Conservation (phyloP, 1,284 basidiomycete species). For the Entoloma clypeatum region DNA sequence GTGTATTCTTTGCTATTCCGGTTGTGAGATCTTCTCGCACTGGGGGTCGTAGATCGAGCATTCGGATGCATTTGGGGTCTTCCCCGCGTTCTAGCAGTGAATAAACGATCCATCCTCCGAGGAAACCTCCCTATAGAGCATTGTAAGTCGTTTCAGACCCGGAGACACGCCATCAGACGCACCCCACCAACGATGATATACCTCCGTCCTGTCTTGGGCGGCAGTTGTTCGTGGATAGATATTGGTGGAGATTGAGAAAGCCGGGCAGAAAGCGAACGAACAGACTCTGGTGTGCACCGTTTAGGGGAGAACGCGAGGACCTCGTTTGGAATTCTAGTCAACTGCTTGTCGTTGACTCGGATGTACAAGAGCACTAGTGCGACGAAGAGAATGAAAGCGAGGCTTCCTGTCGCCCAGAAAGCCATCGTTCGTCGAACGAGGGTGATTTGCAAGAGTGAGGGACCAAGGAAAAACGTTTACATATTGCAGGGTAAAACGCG, state of each 20-base stretch:
- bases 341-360: slow-evolving; percentile 45
- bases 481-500: no score
- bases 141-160: neutral
- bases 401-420: slow-evolving; percentile 5
- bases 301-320: slow-evolving; percentile 43
- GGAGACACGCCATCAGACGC: slow-evolving; percentile 14
- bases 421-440: no score
- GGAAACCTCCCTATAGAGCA: slow-evolving; percentile 53
- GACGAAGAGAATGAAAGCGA: slow-evolving; percentile 18
- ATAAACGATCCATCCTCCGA: slow-evolving; percentile 72
- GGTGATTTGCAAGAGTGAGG: no score
- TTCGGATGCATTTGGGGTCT: slow-evolving; percentile 57
- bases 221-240: slow-evolving; percentile 32
- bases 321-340: slow-evolving; percentile 42
- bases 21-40: slow-evolving; percentile 48
- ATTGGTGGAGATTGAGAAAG: slow-evolving; percentile 31
- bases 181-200: slow-evolving; percentile 44
- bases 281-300: slow-evolving; percentile 40
- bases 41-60: slow-evolving; percentile 62
- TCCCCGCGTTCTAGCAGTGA: slow-evolving; percentile 67
- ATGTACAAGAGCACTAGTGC: slow-evolving; percentile 39
- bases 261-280: slow-evolving; percentile 33
- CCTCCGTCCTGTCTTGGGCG: slow-evolving; percentile 31
- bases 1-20: slow-evolving; percentile 45
- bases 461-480: no score